Percentiles rank a stretch among this genome's conserved stretches.
phyloP scores from a whole-genome alignment of 129 eudicot species.

The Heracleum sosnowskyi region DNA sequence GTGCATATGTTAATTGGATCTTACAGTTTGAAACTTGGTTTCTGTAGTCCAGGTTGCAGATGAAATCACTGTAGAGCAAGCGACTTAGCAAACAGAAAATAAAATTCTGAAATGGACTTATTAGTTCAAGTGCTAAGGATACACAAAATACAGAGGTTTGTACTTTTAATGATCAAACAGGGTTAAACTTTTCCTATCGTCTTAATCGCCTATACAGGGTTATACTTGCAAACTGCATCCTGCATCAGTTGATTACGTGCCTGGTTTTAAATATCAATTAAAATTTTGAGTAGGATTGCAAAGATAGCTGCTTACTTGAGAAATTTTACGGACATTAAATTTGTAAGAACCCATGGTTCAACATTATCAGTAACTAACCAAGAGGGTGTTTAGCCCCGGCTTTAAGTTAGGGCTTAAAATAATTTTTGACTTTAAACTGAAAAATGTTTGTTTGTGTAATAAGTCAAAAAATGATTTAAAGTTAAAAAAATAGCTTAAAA shows the following conservation, averaged over 20 bases:
- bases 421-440: too few relatives aligned
- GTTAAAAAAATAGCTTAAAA: too few relatives aligned
- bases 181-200: background rate
- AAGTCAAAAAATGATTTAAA: too few relatives aligned
- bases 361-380: too few relatives aligned
- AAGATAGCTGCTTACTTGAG: conserved; percentile 31
- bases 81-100: conserved; percentile 8
- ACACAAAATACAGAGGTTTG: conserved; percentile 30
- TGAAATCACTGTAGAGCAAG: conserved; percentile 15
- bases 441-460: too few relatives aligned
- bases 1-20: background rate
- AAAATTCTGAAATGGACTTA: conserved; percentile 39
- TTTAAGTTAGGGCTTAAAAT: too few relatives aligned
- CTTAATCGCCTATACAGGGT: background rate
- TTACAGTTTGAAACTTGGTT: background rate
- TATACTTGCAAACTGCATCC: background rate
- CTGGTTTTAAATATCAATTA: too few relatives aligned
- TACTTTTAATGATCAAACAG: background rate
- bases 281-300: too few relatives aligned
- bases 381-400: too few relatives aligned
- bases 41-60: conserved; percentile 22
- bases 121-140: conserved; percentile 27
- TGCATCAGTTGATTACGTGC: background rate
- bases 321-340: conserved; percentile 13
- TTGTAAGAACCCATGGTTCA: background rate